Base-by-base conservation (phyloP, 805 yeast species). In the Lipomyces lipofer region DNA sequence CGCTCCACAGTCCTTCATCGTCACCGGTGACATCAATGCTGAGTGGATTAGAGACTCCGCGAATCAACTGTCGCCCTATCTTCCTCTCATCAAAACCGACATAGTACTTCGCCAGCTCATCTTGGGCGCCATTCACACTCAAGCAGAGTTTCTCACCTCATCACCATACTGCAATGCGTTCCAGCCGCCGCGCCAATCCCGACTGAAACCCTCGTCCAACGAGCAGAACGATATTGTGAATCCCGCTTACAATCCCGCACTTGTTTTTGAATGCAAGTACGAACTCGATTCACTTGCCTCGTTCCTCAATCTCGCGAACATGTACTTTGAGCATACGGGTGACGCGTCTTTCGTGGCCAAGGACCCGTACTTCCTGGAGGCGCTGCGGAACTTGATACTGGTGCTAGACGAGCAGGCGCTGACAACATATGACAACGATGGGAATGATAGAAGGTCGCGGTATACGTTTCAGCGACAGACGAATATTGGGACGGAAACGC, bases 31-130 rank as follows among this genome's bases (percentile, higher is more conserved):
- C 66, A 89, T 89, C 52, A 90, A 88, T 67, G 96, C 96, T 1
- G 96, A 89, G 69, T 89, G 97, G 97, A 72, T 89, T 46, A 72
- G 97, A 49, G 97, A 89, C 69, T 83, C 95, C 1, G 88, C 95
- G 0, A 74, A 94, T 62, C 97, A 89, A 66, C 71, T 89, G 45
- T 78, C 88, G 3, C 87, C 86, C 1, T 90, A 88, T 68, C 83
- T 84, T 63, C 81, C 81, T 6, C 74, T 88, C 21, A 70, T 83
- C 12, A 71, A 71, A 36, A 65, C 77, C 49, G 94, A 88, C 63
- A 60, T 67, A 1, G 54, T 62, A 1, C 72, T 89, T 48, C 67
- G 71, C 54, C 73, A 73, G 29, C 70, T 89, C 66, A 75, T 89
- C 29, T 74, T 72, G 56, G 96, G 96, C 15, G 95, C 96, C 1